A percentile compares a stretch with the other conserved stretches of the same genome.
phyloP scores from a whole-genome alignment of 768 basidiomycete species.

The Auriculariales sp. region DNA sequence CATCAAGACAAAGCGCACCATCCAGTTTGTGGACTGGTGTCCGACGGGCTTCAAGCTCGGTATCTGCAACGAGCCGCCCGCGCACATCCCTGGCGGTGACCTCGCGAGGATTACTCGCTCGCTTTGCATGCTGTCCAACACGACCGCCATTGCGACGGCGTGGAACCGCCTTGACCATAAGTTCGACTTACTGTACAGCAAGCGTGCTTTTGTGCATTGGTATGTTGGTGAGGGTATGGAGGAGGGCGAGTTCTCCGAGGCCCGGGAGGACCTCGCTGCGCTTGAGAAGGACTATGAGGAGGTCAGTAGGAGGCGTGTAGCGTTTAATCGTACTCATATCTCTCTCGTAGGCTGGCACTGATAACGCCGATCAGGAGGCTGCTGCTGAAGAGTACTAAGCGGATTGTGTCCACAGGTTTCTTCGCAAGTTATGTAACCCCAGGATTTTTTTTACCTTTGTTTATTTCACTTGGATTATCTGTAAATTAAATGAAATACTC shows the following conservation, averaged over 20 bases:
- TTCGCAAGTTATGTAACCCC: no score
- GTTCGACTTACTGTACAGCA: slow-evolving; percentile 65
- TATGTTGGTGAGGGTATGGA: slow-evolving; percentile 10
- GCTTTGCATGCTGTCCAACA: slow-evolving; percentile 71
- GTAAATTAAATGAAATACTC: no score
- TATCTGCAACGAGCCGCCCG: slow-evolving; percentile 67
- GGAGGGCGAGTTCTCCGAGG: slow-evolving; percentile 94
- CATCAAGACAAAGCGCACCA: slow-evolving; percentile 68
- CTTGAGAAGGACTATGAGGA: slow-evolving; percentile 96
- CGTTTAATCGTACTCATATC: neutral
- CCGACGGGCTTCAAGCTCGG: slow-evolving; percentile 48
- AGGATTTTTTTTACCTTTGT: no score
- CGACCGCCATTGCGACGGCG: slow-evolving; percentile 54
- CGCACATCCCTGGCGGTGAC: slow-evolving; percentile 61
- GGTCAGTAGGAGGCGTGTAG: slow-evolving; percentile 44
- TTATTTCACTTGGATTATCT: no score
- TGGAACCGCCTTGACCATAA: slow-evolving; percentile 69
- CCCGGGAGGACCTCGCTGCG: slow-evolving; percentile 98
- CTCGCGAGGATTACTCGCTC: slow-evolving; percentile 62
- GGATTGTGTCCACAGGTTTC: no score
- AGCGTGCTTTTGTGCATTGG: slow-evolving; percentile 25
- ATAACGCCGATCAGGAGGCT: neutral
- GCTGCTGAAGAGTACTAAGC: no score
- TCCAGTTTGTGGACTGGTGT: slow-evolving; percentile 70
- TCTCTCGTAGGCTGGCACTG: neutral